A percentile compares a stretch with the other conserved stretches of the same genome.
Evolutionary conservation across 768 basidiomycete genomes (phyloP).

Genomic region (Tubosaeta brunneosetosa): DNA sequence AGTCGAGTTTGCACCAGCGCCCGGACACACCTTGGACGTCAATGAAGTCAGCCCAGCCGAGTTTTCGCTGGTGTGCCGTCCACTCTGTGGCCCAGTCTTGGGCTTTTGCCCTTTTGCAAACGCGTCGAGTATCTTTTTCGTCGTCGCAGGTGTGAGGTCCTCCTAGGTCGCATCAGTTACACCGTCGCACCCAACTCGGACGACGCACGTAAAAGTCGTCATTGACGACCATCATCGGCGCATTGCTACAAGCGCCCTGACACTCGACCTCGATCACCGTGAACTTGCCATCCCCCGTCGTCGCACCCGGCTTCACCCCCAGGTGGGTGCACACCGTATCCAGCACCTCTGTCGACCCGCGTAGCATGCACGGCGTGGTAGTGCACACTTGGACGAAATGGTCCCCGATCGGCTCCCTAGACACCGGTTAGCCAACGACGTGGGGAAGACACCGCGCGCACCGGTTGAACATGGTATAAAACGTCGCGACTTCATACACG

Average conservation of each 20-base stretch:
- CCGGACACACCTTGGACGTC: slow-evolving; percentile 55
- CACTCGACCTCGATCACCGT: slow-evolving; percentile 98
- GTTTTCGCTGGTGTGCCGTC: slow-evolving; percentile 86
- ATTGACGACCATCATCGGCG: slow-evolving; percentile 92
- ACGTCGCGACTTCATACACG: slow-evolving; percentile 98
- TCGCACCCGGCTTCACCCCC: slow-evolving; percentile 80
- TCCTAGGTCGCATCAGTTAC: slow-evolving; percentile 45
- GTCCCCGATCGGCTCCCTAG: slow-evolving; percentile 86
- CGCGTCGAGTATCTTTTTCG: slow-evolving; percentile 73
- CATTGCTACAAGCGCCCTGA: slow-evolving; percentile 97
- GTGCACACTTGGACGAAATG: slow-evolving; percentile 98
- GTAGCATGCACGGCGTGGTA: slow-evolving; percentile 96
- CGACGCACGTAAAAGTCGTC: slow-evolving; percentile 91
- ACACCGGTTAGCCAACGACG: background rate
- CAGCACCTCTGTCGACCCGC: slow-evolving; percentile 87
- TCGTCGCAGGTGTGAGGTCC: slow-evolving; percentile 74
- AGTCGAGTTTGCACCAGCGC: background rate
- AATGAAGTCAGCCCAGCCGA: slow-evolving; percentile 85
- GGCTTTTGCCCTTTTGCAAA: slow-evolving; percentile 82
- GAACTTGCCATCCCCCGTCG: slow-evolving; percentile 95
- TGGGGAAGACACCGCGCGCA: slow-evolving; percentile 30
- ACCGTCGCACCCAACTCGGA: slow-evolving; percentile 1
- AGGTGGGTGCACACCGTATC: slow-evolving; percentile 80
- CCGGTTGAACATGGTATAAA: slow-evolving; percentile 99
- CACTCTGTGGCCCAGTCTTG: slow-evolving; percentile 90